phyloP scores from a whole-genome alignment of 176 grass and related monocot genomes.

The Echinochloa phyllopogon region DNA sequence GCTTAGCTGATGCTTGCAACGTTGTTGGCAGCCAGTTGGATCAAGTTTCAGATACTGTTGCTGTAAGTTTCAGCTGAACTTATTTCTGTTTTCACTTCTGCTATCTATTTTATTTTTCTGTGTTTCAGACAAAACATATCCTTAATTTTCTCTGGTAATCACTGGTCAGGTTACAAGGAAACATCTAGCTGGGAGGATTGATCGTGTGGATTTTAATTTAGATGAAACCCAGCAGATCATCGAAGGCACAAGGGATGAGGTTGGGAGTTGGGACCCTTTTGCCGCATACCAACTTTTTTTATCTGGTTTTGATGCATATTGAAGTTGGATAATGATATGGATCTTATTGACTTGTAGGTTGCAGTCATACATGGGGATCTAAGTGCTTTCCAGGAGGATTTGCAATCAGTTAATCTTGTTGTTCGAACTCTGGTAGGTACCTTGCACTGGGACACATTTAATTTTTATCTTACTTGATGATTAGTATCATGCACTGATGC shows the following conservation, averaged over 20 bases:
- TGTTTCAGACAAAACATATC: conserved; percentile 8
- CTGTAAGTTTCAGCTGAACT: conserved; percentile 52
- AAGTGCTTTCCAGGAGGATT: conserved; percentile 67
- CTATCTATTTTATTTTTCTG: background rate
- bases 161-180: conserved; percentile 60
- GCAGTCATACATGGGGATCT: conserved; percentile 66
- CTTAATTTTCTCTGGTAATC: background rate
- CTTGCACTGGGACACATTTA: background rate
- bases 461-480: background rate
- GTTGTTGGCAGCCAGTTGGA: conserved; percentile 73
- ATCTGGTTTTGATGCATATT: background rate
- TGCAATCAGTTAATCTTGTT: conserved; percentile 71
- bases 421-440: conserved; percentile 69
- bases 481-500: conserved; percentile 39
- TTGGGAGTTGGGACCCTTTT: conserved; percentile 20
- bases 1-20: conserved; percentile 76
- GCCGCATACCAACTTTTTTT: background rate
- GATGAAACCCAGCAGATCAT: conserved; percentile 83
- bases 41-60: conserved; percentile 71
- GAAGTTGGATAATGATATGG: background rate
- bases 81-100: background rate
- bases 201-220: conserved; percentile 64
- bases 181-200: conserved; percentile 74
- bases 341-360: conserved; percentile 52
- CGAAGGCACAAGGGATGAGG: conserved; percentile 76